Conservation (phyloP, 257 asterid species). For the Verbena officinalis region DNA sequence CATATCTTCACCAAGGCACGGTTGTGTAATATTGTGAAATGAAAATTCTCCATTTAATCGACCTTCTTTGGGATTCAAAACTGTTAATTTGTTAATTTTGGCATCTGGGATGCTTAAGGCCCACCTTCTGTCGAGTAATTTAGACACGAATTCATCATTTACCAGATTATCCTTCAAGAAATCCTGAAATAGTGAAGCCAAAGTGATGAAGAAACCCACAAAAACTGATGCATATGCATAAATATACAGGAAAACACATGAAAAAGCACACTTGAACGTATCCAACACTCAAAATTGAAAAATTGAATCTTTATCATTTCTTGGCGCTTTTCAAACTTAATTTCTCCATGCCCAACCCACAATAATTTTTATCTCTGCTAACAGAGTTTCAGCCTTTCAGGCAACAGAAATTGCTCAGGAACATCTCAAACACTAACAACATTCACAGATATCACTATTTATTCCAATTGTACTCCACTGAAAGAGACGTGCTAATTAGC, state of each 20-base stretch:
- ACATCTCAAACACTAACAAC: slow-evolving; percentile 9
- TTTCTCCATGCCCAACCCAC: background rate
- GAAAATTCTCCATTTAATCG: slow-evolving; percentile 35
- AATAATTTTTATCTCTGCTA: background rate
- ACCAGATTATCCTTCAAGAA: slow-evolving; percentile 34
- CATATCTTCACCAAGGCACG: slow-evolving; percentile 47
- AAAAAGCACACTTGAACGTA: background rate
- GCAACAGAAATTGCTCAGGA: slow-evolving; percentile 9
- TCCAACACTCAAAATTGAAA: slow-evolving; percentile 14
- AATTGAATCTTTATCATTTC: slow-evolving; percentile 23
- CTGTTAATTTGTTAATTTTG: slow-evolving; percentile 61
- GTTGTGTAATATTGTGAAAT: slow-evolving; percentile 45
- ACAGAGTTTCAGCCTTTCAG: background rate
- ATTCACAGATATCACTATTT: background rate
- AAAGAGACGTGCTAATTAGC: background rate
- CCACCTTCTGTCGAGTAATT: slow-evolving; percentile 73
- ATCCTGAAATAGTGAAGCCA: slow-evolving; percentile 36
- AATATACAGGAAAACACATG: background rate
- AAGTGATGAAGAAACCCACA: slow-evolving; percentile 8
- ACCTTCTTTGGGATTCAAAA: slow-evolving; percentile 36
- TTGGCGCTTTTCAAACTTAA: background rate
- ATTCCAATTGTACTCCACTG: background rate
- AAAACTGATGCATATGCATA: slow-evolving; percentile 2
- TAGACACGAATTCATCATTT: slow-evolving; percentile 45
- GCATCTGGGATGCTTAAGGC: slow-evolving; percentile 66